Evolutionary conservation across 441 rosid genomes (phyloP).

Genomic region (Adansonia madagascariensis): DNA sequence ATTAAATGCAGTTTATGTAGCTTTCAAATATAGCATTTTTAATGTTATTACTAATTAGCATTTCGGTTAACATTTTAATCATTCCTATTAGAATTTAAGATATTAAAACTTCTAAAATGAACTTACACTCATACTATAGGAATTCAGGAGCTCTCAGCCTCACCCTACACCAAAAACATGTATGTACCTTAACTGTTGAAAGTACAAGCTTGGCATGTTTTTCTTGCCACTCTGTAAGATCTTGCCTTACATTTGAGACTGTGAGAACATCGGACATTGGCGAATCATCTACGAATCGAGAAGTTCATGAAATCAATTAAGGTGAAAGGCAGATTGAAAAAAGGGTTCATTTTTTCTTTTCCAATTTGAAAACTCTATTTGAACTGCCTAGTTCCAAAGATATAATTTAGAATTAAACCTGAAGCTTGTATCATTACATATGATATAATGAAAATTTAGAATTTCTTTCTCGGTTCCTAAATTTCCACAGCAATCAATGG

Average conservation of each 20-base stretch:
- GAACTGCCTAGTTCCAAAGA: background rate
- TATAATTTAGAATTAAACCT: background rate
- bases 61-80: background rate
- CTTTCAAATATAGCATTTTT: background rate
- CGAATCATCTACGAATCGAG: constrained; percentile 41
- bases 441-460: background rate
- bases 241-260: constrained; percentile 47
- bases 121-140: background rate
- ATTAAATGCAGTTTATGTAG: background rate
- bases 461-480: constrained; percentile 3
- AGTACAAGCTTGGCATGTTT: constrained; percentile 53
- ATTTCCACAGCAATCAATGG: constrained; percentile 4
- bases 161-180: background rate
- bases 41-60: background rate
- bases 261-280: constrained; percentile 42
- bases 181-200: constrained; percentile 41
- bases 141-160: background rate
- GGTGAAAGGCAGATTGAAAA: background rate
- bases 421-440: background rate
- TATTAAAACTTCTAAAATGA: background rate
- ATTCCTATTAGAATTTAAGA: background rate
- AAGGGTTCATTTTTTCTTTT: background rate
- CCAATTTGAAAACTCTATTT: background rate
- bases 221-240: constrained; percentile 54
- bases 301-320: constrained; percentile 19